A percentile compares a stretch with the other conserved stretches of the same genome.
Conservation (phyloP, 1,284 basidiomycete genomes). For the Heterobasidion occidentale region DNA sequence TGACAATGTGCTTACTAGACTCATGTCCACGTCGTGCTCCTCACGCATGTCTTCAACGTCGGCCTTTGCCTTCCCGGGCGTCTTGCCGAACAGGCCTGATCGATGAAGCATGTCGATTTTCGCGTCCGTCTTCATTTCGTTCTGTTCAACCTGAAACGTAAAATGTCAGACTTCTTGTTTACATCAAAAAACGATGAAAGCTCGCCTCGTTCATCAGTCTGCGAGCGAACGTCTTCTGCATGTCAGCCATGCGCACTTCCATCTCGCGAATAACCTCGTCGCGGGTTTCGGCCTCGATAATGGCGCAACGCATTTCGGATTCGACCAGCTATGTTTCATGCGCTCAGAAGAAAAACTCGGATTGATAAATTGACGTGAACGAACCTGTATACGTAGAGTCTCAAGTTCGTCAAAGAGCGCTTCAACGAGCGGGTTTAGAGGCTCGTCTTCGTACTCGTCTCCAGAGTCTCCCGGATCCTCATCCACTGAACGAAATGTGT, state of each 20-base stretch:
- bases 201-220: slow-evolving; percentile 73
- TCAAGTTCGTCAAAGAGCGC: slow-evolving; percentile 90
- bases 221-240: slow-evolving; percentile 73
- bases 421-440: slow-evolving; percentile 80
- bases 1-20: slow-evolving; percentile 6
- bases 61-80: slow-evolving; percentile 5
- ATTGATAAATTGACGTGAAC: slow-evolving; percentile 13
- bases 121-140: slow-evolving; percentile 81
- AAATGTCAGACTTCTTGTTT: not conserved
- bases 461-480: slow-evolving; percentile 36
- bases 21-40: slow-evolving; percentile 11
- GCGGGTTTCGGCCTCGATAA: slow-evolving; percentile 83
- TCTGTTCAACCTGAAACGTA: slow-evolving; percentile 54
- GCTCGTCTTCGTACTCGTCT: slow-evolving; percentile 58
- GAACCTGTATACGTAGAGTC: slow-evolving; percentile 66
- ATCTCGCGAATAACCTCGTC: slow-evolving; percentile 90
- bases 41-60: slow-evolving; percentile 5
- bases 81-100: slow-evolving; percentile 52
- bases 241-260: slow-evolving; percentile 74
- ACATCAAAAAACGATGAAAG: slow-evolving; percentile 2
- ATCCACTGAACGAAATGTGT: slow-evolving; percentile 30
- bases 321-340: slow-evolving; percentile 61
- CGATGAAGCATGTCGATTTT: slow-evolving; percentile 90
- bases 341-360: not conserved
- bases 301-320: slow-evolving; percentile 78